Conservation (phyloP, 2,329 filamentous ascomycete genomes). For the Neofusicoccum sp. region DNA sequence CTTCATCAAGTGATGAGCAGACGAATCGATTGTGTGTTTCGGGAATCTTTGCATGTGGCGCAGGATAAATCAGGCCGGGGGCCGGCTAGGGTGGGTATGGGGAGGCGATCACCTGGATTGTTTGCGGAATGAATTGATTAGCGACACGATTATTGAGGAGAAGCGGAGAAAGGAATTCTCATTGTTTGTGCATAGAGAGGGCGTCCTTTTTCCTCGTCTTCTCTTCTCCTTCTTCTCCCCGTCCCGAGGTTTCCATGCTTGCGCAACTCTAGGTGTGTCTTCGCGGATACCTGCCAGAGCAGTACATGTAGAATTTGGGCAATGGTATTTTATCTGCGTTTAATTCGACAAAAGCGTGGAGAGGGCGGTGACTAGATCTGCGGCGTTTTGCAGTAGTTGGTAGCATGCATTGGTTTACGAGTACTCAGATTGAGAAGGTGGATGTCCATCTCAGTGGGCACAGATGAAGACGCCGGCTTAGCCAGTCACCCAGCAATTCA, state of each 20-base stretch:
- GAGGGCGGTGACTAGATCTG: neutral
- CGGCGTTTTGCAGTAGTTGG: too few species aligned
- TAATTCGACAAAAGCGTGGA: neutral
- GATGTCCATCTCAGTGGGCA: too few species aligned
- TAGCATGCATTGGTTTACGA: too few species aligned
- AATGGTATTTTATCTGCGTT: conserved; percentile 8
- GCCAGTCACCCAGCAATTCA: too few species aligned
- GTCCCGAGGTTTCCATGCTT: neutral
- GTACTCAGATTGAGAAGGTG: too few species aligned
- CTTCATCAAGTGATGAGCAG: conserved; percentile 17
- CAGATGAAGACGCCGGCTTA: too few species aligned
- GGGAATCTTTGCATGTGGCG: conserved; percentile 12
- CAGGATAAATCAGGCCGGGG: conserved; percentile 10
- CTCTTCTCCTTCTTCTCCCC: neutral
- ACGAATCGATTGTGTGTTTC: conserved; percentile 2
- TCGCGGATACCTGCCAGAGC: neutral
- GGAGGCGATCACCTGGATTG: conserved; percentile 7
- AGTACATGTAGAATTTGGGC: conserved; percentile 9
- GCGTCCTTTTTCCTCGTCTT: conserved; percentile 1
- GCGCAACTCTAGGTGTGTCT: neutral
- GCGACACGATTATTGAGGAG: conserved; percentile 5
- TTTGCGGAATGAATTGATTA: conserved; percentile 12
- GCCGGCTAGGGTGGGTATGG: neutral
- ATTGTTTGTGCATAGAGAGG: conserved; percentile 11
- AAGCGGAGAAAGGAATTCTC: conserved; percentile 3